Conservation (phyloP, 768 basidiomycete species). For the Hericium alpestre region DNA sequence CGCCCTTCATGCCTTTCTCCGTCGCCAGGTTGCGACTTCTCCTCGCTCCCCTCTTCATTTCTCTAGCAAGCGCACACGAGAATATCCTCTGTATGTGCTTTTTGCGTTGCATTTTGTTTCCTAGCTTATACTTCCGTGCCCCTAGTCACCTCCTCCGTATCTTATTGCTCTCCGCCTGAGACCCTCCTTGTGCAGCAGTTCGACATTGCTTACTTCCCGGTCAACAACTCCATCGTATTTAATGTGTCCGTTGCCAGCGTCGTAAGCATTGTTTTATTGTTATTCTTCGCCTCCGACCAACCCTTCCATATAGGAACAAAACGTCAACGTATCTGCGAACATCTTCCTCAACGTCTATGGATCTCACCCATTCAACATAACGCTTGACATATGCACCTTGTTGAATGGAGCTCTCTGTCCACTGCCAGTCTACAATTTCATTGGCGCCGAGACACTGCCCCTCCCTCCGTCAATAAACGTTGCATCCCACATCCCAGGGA, state of each 20-base stretch:
- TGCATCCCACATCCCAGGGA: slow-evolving; percentile 49
- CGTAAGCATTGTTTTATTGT: slow-evolving; percentile 30
- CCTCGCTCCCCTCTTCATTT: slow-evolving; percentile 19
- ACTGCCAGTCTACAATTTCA: slow-evolving; percentile 75
- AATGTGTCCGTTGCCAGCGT: slow-evolving; percentile 82
- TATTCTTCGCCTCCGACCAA: slow-evolving; percentile 9
- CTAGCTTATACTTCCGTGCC: neutral
- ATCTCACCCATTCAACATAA: slow-evolving; percentile 67
- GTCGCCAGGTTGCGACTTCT: slow-evolving; percentile 71
- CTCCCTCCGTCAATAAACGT: slow-evolving; percentile 53
- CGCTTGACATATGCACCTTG: slow-evolving; percentile 77
- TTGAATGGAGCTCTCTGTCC: slow-evolving; percentile 77
- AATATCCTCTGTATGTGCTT: slow-evolving; percentile 48
- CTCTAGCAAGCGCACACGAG: slow-evolving; percentile 36
- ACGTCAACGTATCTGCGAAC: slow-evolving; percentile 75
- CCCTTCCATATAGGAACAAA: slow-evolving; percentile 39
- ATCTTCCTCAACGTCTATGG: slow-evolving; percentile 85
- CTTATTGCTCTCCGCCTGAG: slow-evolving; percentile 76
- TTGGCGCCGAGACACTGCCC: slow-evolving; percentile 62
- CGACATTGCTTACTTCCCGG: slow-evolving; percentile 58
- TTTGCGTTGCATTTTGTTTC: neutral
- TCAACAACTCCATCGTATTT: slow-evolving; percentile 69
- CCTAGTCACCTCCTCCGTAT: slow-evolving; percentile 77
- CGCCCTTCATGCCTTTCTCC: slow-evolving; percentile 45
- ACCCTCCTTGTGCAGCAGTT: slow-evolving; percentile 71